Evolutionary conservation across 2,329 filamentous ascomycete species (phyloP), one percentile per base, ranked within the genome.

Genomic region (Fusarium brachygibbosum): DNA sequence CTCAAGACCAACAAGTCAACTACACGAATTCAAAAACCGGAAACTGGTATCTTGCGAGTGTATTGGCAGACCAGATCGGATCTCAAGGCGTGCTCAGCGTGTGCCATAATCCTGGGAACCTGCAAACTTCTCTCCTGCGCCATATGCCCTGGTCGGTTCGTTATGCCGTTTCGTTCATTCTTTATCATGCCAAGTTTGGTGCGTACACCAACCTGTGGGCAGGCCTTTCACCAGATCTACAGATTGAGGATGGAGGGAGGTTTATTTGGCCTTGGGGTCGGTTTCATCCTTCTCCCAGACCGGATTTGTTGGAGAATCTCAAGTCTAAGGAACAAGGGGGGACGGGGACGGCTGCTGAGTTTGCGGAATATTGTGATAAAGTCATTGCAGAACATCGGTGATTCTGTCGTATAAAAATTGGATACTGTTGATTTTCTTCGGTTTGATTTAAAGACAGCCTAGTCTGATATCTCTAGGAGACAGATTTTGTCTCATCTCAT

Each of bases 21-120:
- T 68, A 71, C 9, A 55, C 53, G 17, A 58, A 58, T 23, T 69
- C 68, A 21, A 71, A 71, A 37, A 56, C 64, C 2, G 68, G 64
- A 5, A 71, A 71, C 4, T 71, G 66, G 50, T 70, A 69, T 3
- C 51, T 71, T 0, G 51, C 57, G 3, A 53, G 46, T 1, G 50
- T 57, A 5, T 13, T 71, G 2, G 60, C 68, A 7, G 44, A 57
- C 2, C 54, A 58, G 7, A 3, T 63, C 6, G 50, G 57, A 2
- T 35, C 51, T 0, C 40, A 42, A 1, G 68, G 64, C 1, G n/a
- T 71, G 1, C 42, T 71, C n/a, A 63, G 57, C 16, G n/a, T 71
- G 14, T 51, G 49, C 0, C 23, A 55, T 2, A 71, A 71, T 11
- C 68, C 68, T 3, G 68, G 68, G 23, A 71, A 71, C 14, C 23